Percentiles rank a stretch among this genome's conserved stretches.
Conservation (phyloP, 345 rosid species). For the Iberis pinnata region DNA sequence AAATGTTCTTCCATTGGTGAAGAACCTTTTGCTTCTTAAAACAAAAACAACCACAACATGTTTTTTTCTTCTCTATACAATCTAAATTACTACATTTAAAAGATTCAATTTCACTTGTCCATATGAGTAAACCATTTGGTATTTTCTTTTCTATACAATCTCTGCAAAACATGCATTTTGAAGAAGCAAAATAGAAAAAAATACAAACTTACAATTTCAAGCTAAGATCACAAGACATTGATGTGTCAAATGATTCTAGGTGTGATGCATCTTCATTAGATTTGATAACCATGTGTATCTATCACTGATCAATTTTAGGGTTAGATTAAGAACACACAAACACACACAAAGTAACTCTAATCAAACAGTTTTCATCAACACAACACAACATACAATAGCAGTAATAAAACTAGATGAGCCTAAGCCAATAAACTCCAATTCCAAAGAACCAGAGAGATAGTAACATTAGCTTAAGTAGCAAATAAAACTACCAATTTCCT, state of each 20-base stretch:
- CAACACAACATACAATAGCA: too few relatives aligned
- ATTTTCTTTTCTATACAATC: background rate
- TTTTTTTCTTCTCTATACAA: too few relatives aligned
- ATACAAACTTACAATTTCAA: background rate
- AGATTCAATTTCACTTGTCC: background rate
- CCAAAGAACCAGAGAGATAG: too few relatives aligned
- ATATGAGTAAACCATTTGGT: background rate
- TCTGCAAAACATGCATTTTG: background rate
- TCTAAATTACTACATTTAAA: background rate
- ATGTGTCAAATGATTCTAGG: slow-evolving; percentile 9
- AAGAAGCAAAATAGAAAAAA: background rate
- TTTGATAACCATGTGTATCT: background rate
- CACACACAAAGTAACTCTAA: too few relatives aligned
- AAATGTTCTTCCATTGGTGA: too few relatives aligned
- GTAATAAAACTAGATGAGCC: too few relatives aligned
- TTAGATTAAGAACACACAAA: background rate
- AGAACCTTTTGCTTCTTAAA: too few relatives aligned
- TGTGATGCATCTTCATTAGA: slow-evolving; percentile 9
- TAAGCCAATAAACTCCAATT: too few relatives aligned
- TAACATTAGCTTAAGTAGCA: too few relatives aligned
- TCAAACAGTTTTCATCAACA: too few relatives aligned
- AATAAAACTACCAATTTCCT: slow-evolving; percentile 99
- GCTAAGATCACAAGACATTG: slow-evolving; percentile 17
- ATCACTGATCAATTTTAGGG: slow-evolving; percentile 7
- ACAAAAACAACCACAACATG: too few relatives aligned